Percentiles rank a stretch among this genome's conserved stretches.
phyloP scores from a whole-genome alignment of 2,329 filamentous ascomycete genomes.

The Sarocladium brachiariae region DNA sequence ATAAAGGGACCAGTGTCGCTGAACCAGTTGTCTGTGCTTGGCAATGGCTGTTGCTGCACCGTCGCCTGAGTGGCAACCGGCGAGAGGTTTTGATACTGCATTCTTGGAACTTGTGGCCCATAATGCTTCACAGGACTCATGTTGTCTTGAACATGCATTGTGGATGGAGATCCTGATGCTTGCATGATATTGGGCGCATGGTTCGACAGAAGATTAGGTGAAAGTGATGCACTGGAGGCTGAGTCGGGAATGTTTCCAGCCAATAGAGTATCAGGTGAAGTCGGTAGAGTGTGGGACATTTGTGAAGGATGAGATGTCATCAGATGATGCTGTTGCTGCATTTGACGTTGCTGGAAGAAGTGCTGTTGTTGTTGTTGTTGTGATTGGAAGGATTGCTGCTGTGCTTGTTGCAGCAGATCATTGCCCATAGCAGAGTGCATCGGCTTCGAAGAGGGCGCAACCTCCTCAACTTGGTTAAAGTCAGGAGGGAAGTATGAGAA shows the following conservation, averaged over 20 bases:
- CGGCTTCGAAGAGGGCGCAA: constrained; percentile 13
- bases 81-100: constrained; percentile 16
- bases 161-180: background rate
- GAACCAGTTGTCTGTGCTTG: constrained; percentile 47
- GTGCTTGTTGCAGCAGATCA: background rate
- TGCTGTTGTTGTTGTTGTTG: constrained; percentile 15
- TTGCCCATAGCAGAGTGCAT: background rate
- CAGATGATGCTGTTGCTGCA: constrained; percentile 1
- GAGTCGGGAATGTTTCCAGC: background rate
- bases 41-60: constrained; percentile 35
- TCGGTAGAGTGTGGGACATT: background rate
- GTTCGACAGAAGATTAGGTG: background rate
- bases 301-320: background rate
- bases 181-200: constrained; percentile 1
- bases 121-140: constrained; percentile 3
- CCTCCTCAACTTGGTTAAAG: constrained; percentile 27
- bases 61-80: constrained; percentile 26
- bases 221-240: background rate
- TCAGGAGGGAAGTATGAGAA: constrained; percentile 61
- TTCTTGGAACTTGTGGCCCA: constrained; percentile 14
- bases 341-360: background rate
- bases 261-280: background rate
- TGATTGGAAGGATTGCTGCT: constrained; percentile 1
- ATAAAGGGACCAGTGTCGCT: constrained; percentile 45
- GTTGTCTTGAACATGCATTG: background rate